Percentiles rank a stretch among this genome's conserved stretches.
These are phyloP conservation scores for Sphaerulina vaccinii DNA, from an alignment of 2,329 filamentous ascomycete genomes.

Conservation along the genomic window DNA sequence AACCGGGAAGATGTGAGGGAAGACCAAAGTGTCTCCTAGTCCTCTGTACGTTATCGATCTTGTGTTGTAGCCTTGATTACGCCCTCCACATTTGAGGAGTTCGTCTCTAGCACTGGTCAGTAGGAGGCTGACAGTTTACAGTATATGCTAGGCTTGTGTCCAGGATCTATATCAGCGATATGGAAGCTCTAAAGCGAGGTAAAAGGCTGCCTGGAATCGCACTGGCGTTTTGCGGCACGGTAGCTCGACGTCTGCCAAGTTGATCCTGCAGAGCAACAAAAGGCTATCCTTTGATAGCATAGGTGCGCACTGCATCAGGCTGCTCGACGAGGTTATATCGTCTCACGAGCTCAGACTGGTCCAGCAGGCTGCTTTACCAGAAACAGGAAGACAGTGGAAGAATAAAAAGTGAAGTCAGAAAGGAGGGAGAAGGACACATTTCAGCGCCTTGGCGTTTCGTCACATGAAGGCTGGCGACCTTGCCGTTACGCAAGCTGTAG, in stretches of 20 bases:
- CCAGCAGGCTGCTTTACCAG: too few species aligned
- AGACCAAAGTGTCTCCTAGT: too few species aligned
- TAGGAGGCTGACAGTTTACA: too few species aligned
- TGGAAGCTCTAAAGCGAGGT: not conserved
- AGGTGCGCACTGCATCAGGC: too few species aligned
- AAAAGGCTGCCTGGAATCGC: not conserved
- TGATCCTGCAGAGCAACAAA: not conserved
- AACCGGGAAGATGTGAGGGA: too few species aligned
- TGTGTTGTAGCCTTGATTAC: too few species aligned
- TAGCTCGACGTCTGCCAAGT: not conserved
- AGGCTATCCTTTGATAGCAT: not conserved
- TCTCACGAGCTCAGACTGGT: too few species aligned
- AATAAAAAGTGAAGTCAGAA: not conserved
- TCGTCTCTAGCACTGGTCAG: too few species aligned
- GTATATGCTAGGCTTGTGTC: not conserved
- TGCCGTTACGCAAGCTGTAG: not conserved
- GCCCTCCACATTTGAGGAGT: too few species aligned
- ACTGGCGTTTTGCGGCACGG: not conserved
- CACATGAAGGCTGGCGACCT: not conserved
- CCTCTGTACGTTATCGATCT: too few species aligned
- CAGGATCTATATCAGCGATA: too few species aligned
- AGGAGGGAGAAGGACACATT: not conserved
- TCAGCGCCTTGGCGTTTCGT: not conserved
- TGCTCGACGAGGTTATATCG: too few species aligned
- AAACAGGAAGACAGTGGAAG: not conserved